Conservation (phyloP, 2,329 filamentous ascomycete genomes). For the Ophiostoma montium region DNA sequence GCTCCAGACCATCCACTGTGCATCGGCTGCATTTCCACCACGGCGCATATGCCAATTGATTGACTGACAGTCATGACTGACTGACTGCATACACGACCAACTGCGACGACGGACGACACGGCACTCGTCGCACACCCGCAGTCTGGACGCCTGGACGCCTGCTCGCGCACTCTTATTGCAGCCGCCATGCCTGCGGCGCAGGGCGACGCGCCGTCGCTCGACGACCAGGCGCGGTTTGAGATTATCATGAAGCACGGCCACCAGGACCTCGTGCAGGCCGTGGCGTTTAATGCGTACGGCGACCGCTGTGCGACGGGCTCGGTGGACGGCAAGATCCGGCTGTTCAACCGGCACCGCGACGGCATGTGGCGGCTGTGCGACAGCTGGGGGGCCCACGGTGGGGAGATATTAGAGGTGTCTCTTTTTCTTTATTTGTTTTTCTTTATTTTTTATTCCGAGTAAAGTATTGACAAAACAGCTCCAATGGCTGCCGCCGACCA, state of each 20-base stretch:
- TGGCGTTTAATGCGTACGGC: slow-evolving; percentile 85
- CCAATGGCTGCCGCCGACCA: slow-evolving; percentile 83
- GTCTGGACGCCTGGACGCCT: not conserved
- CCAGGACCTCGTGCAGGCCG: slow-evolving; percentile 66
- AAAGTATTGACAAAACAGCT: too few relatives aligned
- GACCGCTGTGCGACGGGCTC: slow-evolving; percentile 84
- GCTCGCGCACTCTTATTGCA: too few relatives aligned
- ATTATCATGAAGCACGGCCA: slow-evolving; percentile 59
- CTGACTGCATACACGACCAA: too few relatives aligned
- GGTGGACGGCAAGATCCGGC: slow-evolving; percentile 82
- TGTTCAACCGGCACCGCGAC: slow-evolving; percentile 74
- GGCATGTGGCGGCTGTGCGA: slow-evolving; percentile 69
- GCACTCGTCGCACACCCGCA: not conserved
- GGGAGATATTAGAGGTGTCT: slow-evolving; percentile 64
- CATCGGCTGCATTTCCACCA: too few relatives aligned
- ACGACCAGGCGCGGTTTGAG: slow-evolving; percentile 37
- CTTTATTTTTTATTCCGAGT: too few relatives aligned
- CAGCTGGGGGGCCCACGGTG: slow-evolving; percentile 79
- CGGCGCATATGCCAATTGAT: too few relatives aligned
- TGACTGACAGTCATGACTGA: too few relatives aligned
- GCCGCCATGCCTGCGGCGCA: slow-evolving; percentile 16
- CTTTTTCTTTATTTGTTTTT: not conserved
- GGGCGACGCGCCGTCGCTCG: slow-evolving; percentile 19
- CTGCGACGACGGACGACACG: not conserved
- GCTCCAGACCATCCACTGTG: too few relatives aligned